Percentiles rank a stretch among this genome's conserved stretches.
Evolutionary conservation across 176 grass and related monocot genomes (phyloP).

Genomic region (Zea mays): DNA sequence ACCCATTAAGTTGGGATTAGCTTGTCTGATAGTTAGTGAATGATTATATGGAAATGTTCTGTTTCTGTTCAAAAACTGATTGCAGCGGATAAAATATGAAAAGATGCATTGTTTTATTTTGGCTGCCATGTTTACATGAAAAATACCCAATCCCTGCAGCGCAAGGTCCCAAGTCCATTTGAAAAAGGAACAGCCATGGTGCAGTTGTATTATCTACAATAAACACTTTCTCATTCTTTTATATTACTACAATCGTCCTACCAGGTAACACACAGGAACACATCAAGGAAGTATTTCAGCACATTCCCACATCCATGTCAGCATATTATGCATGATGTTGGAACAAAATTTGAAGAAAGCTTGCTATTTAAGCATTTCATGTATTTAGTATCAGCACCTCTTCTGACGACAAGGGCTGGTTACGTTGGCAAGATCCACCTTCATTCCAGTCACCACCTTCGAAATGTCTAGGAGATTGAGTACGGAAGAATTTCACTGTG

Average conservation of each 20-base stretch:
- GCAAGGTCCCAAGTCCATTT: not conserved
- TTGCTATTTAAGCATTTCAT: conserved; percentile 7
- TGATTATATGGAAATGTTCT: not conserved
- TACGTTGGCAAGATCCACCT: conserved; percentile 68
- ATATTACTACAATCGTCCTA: not conserved
- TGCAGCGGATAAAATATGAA: not conserved
- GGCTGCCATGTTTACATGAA: not conserved
- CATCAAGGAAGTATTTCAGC: not conserved
- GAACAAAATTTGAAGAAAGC: not conserved
- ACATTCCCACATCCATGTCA: conserved; percentile 13
- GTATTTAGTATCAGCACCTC: conserved; percentile 48
- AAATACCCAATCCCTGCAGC: not conserved
- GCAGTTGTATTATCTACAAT: not conserved
- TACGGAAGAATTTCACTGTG: conserved; percentile 66
- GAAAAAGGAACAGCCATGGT: not conserved
- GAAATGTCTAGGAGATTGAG: conserved; percentile 93
- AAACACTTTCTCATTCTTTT: not conserved
- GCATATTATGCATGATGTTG: conserved; percentile 4
- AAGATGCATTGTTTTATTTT: not conserved
- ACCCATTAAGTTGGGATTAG: not conserved
- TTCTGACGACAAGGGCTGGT: conserved; percentile 48
- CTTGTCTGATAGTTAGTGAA: not conserved
- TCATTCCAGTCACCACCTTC: conserved; percentile 94
- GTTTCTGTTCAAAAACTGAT: not conserved
- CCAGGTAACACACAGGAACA: not conserved